Conservation (phyloP, 139 green algal genomes). For the Desmodesmus armatus region DNA sequence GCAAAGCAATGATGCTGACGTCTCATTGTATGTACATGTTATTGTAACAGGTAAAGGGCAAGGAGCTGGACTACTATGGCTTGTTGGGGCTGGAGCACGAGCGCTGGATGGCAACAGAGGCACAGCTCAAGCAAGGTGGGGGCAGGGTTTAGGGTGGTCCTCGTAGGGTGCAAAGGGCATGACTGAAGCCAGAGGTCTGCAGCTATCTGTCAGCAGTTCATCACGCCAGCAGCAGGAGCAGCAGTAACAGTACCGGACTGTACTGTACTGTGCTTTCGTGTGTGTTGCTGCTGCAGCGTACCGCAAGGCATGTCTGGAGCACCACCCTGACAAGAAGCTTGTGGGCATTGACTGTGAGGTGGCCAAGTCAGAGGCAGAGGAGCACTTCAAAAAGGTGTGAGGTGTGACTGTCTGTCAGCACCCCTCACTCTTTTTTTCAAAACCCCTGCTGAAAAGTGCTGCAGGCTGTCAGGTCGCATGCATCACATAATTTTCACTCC, state of each 20-base stretch:
- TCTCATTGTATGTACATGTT: no score
- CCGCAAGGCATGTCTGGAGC: slow-evolving; percentile 82
- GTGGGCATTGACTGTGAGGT: slow-evolving; percentile 53
- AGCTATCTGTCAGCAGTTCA: not conserved
- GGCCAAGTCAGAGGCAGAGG: slow-evolving; percentile 49
- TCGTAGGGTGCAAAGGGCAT: not conserved
- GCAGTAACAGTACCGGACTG: not conserved
- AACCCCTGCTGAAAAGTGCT: no score
- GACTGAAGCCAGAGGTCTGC: not conserved
- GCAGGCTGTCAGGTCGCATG: no score
- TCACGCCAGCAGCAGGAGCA: not conserved
- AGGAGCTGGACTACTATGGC: slow-evolving; percentile 82
- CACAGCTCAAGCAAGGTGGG: slow-evolving; percentile 81
- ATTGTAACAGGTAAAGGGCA: slow-evolving; percentile 69
- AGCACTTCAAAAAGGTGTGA: slow-evolving; percentile 48
- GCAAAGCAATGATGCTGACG: no score
- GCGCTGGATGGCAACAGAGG: slow-evolving; percentile 86
- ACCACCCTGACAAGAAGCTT: slow-evolving; percentile 94
- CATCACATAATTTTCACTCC: no score
- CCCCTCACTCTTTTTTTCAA: not conserved
- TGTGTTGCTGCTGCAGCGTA: slow-evolving; percentile 70
- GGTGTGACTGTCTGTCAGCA: not conserved
- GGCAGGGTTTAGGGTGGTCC: not conserved
- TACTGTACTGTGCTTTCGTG: not conserved
- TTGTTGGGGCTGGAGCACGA: slow-evolving; percentile 87